These are phyloP conservation scores for Trypethelium eluteriae DNA, from an alignment of 495 filamentous ascomycete genomes.

Conservation along the genomic window DNA sequence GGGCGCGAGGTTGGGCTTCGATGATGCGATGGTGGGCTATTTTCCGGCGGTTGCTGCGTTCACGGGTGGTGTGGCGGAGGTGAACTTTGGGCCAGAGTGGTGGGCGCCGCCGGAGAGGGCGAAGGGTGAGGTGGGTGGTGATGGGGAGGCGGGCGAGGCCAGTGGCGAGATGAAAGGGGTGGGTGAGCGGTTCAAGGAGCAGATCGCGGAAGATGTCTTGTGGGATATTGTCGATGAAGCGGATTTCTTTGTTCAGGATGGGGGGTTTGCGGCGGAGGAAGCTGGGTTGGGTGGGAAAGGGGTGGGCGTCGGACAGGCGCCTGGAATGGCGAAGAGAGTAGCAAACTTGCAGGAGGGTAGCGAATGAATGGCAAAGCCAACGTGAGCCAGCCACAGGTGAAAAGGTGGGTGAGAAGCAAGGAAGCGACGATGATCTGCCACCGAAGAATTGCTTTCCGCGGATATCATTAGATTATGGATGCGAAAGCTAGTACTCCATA, in stretches of 20 bases:
- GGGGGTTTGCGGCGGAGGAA: slow-evolving; percentile 37
- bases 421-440: background rate
- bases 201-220: slow-evolving; percentile 88
- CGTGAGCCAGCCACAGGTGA: background rate
- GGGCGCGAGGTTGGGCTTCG: slow-evolving; percentile 71
- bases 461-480: background rate
- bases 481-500: background rate
- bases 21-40: slow-evolving; percentile 92
- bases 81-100: slow-evolving; percentile 85
- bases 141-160: slow-evolving; percentile 8
- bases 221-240: slow-evolving; percentile 91
- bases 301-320: background rate
- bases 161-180: slow-evolving; percentile 40
- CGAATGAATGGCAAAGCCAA: background rate
- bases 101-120: slow-evolving; percentile 65
- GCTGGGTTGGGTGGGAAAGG: slow-evolving; percentile 19
- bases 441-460: background rate
- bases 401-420: background rate
- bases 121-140: slow-evolving; percentile 9
- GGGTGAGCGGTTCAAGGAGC: slow-evolving; percentile 78
- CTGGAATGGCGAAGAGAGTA: background rate
- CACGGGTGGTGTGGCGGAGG: slow-evolving; percentile 78
- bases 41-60: slow-evolving; percentile 91
- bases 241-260: slow-evolving; percentile 66
- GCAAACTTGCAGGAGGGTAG: slow-evolving; percentile 6